Conservation (phyloP, 345 rosid genomes). For the Gossypium herbaceum region DNA sequence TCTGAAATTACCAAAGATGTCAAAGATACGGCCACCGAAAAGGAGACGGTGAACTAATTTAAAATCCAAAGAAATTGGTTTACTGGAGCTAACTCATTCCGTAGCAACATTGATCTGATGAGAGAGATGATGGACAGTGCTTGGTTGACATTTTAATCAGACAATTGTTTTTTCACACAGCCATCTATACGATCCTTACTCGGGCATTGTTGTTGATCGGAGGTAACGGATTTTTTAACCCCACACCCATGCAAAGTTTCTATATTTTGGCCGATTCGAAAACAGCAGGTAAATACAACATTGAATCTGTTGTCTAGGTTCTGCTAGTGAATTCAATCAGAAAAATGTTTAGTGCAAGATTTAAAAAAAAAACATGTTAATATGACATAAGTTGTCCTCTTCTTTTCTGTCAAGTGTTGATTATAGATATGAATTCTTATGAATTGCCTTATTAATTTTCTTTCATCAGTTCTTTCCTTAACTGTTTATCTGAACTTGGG, state of each 20-base stretch:
- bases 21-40: not conserved
- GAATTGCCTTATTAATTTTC: not conserved
- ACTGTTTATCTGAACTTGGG: too few relatives aligned
- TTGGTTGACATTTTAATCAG: conserved; percentile 2
- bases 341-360: conserved; percentile 11
- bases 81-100: conserved; percentile 17
- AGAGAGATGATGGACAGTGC: not conserved
- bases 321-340: conserved; percentile 11
- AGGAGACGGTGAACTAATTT: conserved; percentile 22
- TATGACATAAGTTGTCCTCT: conserved; percentile 9
- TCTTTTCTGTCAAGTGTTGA: not conserved
- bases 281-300: conserved; percentile 12
- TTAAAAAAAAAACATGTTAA: conserved; percentile 4
- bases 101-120: not conserved
- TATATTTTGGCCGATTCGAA: not conserved
- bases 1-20: conserved; percentile 23
- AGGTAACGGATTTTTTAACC: conserved; percentile 17
- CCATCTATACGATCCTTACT: conserved; percentile 6
- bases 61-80: conserved; percentile 6
- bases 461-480: too few relatives aligned
- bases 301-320: conserved; percentile 20
- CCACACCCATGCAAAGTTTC: not conserved
- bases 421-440: not conserved
- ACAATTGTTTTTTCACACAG: conserved; percentile 2
- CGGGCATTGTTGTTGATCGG: conserved; percentile 12